Conservation (phyloP, 2,329 filamentous ascomycete species). For the Karstenula rhodostoma region DNA sequence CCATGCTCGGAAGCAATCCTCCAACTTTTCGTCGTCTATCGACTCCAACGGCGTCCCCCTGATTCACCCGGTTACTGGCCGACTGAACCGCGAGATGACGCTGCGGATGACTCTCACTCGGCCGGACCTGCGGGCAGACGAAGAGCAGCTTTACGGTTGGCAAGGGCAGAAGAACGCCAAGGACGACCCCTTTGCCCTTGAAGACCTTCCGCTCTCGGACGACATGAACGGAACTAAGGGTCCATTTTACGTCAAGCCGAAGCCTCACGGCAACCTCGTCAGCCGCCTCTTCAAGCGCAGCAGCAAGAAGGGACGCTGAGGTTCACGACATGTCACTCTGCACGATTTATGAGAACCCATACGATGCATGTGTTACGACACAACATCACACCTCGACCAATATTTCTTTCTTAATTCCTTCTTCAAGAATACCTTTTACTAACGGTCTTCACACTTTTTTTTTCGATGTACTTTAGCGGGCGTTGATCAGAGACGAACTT, state of each 20-base stretch:
- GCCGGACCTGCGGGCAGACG: constrained; percentile 80
- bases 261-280: constrained; percentile 44
- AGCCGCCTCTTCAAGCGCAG: constrained; percentile 48
- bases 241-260: constrained; percentile 55
- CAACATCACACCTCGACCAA: neutral
- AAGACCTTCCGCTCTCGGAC: constrained; percentile 59
- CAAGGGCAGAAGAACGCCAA: constrained; percentile 52
- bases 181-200: constrained; percentile 64
- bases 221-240: constrained; percentile 57
- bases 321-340: neutral
- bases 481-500: constrained; percentile 4
- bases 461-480: constrained; percentile 14
- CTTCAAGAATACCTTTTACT: neutral
- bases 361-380: constrained; percentile 12
- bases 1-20: constrained; percentile 41
- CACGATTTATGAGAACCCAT: constrained; percentile 15
- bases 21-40: constrained; percentile 43
- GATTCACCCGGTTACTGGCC: constrained; percentile 30
- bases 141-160: constrained; percentile 77
- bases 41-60: constrained; percentile 39
- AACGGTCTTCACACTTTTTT: neutral
- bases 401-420: neutral
- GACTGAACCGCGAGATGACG: constrained; percentile 83
- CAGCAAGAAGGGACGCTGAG: constrained; percentile 40
- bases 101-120: constrained; percentile 93